A percentile compares a stretch with the other conserved stretches of the same genome.
These are phyloP conservation scores for Fusarium sp. DNA, from an alignment of 2,329 filamentous ascomycete species.

Conservation along the genomic window DNA sequence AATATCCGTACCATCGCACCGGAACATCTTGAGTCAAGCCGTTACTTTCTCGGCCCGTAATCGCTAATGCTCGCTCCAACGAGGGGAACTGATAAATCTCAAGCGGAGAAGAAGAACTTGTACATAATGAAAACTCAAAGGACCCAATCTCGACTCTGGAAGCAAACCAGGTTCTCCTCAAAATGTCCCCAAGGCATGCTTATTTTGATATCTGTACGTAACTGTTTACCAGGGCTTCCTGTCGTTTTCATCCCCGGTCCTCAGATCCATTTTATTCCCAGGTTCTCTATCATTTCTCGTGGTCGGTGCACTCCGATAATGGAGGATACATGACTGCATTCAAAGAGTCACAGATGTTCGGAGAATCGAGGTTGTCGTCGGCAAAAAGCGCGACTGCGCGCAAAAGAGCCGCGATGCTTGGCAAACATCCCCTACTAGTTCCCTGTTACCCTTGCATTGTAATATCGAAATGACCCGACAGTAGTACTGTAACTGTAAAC, in stretches of 20 bases:
- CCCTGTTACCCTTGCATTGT: not conserved
- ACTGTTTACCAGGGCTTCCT: conserved; percentile 3
- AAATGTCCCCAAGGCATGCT: conserved; percentile 26
- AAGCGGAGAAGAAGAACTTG: conserved; percentile 22
- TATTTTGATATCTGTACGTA: conserved; percentile 34
- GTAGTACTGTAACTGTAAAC: not conserved
- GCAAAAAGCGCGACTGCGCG: conserved; percentile 6
- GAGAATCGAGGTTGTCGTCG: conserved; percentile 33
- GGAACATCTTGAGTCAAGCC: conserved; percentile 8
- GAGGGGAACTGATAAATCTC: conserved; percentile 2
- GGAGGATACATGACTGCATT: conserved; percentile 18
- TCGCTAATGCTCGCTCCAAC: conserved; percentile 1
- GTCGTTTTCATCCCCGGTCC: not conserved
- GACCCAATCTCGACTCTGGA: not conserved
- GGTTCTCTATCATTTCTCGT: not conserved
- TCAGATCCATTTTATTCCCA: conserved; percentile 8
- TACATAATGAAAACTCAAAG: conserved; percentile 31
- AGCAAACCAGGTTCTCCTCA: conserved; percentile 36
- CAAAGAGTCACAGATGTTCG: conserved; percentile 14
- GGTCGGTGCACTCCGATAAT: conserved; percentile 23
- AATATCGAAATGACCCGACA: conserved; percentile 14
- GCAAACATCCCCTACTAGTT: not conserved
- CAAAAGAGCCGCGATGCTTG: conserved; percentile 24
- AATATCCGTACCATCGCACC: not conserved
- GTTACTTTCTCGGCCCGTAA: conserved; percentile 11